Evolutionary conservation across 2,329 filamentous ascomycete genomes (phyloP).

Genomic region (Trichoderma pleuroti): DNA sequence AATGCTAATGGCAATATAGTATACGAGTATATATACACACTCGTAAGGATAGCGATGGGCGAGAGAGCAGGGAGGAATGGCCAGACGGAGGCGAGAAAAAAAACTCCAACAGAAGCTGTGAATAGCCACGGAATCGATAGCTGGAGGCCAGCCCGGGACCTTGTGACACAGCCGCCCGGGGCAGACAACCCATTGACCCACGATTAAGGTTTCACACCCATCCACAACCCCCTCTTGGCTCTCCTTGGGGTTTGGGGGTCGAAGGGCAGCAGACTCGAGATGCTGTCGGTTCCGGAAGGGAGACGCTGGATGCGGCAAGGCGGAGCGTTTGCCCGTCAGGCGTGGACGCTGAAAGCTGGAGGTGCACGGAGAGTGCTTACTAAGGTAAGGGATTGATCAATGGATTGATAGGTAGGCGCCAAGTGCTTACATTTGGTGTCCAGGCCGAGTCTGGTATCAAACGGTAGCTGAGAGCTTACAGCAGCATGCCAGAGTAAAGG

Average conservation of each 20-base stretch:
- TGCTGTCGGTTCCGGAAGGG: constrained; percentile 1
- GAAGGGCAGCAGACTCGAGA: not conserved
- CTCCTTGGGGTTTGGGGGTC: not conserved
- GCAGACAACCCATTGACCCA: not conserved
- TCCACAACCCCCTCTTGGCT: not conserved
- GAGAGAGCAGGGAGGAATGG: not conserved
- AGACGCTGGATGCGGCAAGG: constrained; percentile 16
- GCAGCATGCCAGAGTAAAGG: not conserved
- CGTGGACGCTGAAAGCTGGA: not conserved
- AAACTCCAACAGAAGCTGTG: not conserved
- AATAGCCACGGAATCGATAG: constrained; percentile 3
- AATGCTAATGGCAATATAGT: not conserved
- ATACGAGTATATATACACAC: not conserved
- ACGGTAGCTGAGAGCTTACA: not conserved
- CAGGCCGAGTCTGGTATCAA: not conserved
- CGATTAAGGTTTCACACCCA: constrained; percentile 18
- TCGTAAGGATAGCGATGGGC: not conserved
- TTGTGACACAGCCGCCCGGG: constrained; percentile 13
- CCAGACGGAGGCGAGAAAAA: not conserved
- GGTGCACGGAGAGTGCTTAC: not conserved
- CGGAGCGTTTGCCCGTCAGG: constrained; percentile 3
- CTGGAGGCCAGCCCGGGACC: constrained; percentile 7
- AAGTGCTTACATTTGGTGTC: not conserved
- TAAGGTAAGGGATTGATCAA: not conserved
- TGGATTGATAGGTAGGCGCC: not conserved